phyloP scores from a whole-genome alignment of 1,284 basidiomycete species.

The Volvariella volvacea region DNA sequence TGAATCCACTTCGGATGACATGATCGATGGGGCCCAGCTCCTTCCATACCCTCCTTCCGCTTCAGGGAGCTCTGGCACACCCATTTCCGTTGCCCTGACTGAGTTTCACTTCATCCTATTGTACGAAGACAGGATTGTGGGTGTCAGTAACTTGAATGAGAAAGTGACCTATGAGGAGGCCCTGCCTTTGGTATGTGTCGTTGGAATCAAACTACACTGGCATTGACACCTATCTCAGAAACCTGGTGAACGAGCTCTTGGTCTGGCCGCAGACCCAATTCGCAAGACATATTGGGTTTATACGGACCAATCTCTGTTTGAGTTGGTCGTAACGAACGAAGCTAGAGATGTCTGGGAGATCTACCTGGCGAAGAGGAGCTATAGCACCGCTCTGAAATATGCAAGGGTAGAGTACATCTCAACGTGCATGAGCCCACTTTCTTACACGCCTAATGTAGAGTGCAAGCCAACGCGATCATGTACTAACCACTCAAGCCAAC shows the following conservation, averaged over 20 bases:
- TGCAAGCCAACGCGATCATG: conserved; percentile 76
- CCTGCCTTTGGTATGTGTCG: conserved; percentile 63
- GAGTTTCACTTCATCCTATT: conserved; percentile 92
- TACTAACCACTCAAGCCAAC: conserved; percentile 83
- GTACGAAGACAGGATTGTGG: conserved; percentile 76
- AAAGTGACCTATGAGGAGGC: conserved; percentile 80
- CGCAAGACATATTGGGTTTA: conserved; percentile 94
- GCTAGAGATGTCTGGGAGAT: conserved; percentile 94
- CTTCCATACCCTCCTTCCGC: conserved; percentile 53
- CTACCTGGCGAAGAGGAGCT: conserved; percentile 76
- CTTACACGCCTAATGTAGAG: conserved; percentile 40
- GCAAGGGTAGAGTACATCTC: conserved; percentile 54
- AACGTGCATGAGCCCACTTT: conserved; percentile 1
- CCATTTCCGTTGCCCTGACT: conserved; percentile 77
- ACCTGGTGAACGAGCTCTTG: conserved; percentile 65
- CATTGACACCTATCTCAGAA: conserved; percentile 37
- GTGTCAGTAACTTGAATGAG: conserved; percentile 78
- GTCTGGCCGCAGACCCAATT: conserved; percentile 77
- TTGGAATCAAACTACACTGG: conserved; percentile 4
- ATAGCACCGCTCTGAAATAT: conserved; percentile 73
- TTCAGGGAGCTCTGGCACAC: conserved; percentile 32
- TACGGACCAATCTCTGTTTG: conserved; percentile 86
- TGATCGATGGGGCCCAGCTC: conserved; percentile 72
- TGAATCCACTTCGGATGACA: conserved; percentile 60
- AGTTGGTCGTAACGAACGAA: conserved; percentile 84